Base-by-base conservation (phyloP, 2,329 filamentous ascomycete genomes). In the Eurotiales sp. region DNA sequence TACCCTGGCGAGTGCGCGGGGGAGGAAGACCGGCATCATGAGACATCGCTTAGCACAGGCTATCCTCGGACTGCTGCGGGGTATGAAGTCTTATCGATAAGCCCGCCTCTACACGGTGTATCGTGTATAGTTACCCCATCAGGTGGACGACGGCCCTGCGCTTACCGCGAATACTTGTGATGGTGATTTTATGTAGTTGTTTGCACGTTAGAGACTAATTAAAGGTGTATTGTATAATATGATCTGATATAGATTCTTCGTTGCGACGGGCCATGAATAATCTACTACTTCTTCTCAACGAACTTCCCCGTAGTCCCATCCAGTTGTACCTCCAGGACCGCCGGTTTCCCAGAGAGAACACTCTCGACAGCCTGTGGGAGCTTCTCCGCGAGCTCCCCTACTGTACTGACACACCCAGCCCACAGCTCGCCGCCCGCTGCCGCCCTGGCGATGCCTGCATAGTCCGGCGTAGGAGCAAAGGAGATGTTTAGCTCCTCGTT, bases 401-500 rank as follows among this genome's bases (percentile, higher is more conserved):
- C 77, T 4, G 76, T 83, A 1, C 76, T 73, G 1, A 83, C 82
- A 53, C 77, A 73, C 5, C 74, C 81, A 4, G 82, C 81, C 80
- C 82, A 86, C 2, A 83, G 62, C 46, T 82, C 72, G 0, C 82
- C 82, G 6, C 83, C 83, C 0, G 78, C 76, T 0, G 84, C 83
- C 5, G 84, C 84, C 64, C 80, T 83, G 0, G 84, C 84, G 55
- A 87, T 86, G 0, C 84, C 84, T 0, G 82, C 72, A 60, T 86
- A 87, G 56, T 87, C 84, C 0, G 84, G 84, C 0, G 80, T 81
- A 0, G 84, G 84, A 1, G 75, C 77, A 59, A 87, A 86, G 0
- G 77, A 80, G 56, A 87, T 86, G 57, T 87, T 86, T 32, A 87
- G 64, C 42, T 84, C 82, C 54, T 81, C 77, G 54, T 86, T 86